A percentile compares a stretch with the other conserved stretches of the same genome.
Conservation (phyloP, 1,284 basidiomycete species). For the Apiotrichum akiyoshidainum region DNA sequence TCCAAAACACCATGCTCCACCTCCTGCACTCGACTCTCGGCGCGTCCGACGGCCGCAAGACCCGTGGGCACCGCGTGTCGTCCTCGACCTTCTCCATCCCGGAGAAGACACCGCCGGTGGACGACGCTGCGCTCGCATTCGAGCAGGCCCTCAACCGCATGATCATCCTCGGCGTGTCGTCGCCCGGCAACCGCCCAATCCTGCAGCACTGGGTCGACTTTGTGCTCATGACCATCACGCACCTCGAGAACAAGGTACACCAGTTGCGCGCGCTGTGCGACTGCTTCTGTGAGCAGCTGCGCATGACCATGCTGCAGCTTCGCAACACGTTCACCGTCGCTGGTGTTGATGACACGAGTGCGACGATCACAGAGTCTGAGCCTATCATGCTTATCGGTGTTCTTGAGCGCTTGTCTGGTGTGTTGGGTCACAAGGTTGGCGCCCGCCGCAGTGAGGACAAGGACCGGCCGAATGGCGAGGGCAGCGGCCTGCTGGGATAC, state of each 20-base stretch:
- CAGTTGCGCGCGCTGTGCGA: constrained; percentile 76
- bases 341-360: constrained; percentile 41
- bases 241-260: constrained; percentile 55
- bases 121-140: constrained; percentile 14
- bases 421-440: constrained; percentile 50
- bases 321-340: constrained; percentile 42
- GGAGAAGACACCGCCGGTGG: constrained; percentile 4
- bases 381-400: constrained; percentile 77
- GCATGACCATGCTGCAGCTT: constrained; percentile 53
- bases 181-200: constrained; percentile 67
- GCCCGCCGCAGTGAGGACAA: constrained; percentile 27
- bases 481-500: constrained; percentile 48
- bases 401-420: constrained; percentile 71
- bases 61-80: constrained; percentile 29
- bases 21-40: constrained; percentile 81
- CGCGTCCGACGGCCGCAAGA: constrained; percentile 36
- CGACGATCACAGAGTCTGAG: constrained; percentile 69
- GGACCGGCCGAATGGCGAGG: constrained; percentile 53
- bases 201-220: constrained; percentile 97
- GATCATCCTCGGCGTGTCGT: constrained; percentile 73
- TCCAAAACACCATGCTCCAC: constrained; percentile 90
- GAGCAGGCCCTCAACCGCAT: constrained; percentile 64
- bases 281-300: constrained; percentile 73
- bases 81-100: constrained; percentile 20
- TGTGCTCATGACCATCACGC: constrained; percentile 80